Evolutionary conservation across 2,329 filamentous ascomycete species (phyloP).

Genomic region (Stagonosporopsis cucurbitacearum): DNA sequence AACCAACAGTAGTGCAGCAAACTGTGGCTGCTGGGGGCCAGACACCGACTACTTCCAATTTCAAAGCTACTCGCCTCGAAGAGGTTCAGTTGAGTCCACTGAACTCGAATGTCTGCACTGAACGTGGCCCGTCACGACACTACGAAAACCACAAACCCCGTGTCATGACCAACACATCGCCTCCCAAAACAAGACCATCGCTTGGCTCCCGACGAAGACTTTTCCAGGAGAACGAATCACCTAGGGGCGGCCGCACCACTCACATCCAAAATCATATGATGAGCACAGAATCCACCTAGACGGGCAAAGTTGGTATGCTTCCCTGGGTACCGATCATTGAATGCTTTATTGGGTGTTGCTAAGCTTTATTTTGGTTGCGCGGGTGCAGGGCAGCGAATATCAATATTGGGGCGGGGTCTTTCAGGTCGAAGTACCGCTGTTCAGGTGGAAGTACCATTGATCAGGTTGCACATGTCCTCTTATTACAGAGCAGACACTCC

Average conservation of each 20-base stretch:
- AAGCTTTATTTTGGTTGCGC: background rate
- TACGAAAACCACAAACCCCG: slow-evolving; percentile 9
- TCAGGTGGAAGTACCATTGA: background rate
- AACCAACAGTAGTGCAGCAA: background rate
- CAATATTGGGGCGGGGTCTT: background rate
- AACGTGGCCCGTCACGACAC: slow-evolving; percentile 35
- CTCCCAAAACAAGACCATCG: background rate
- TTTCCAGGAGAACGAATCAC: background rate
- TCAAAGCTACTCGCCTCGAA: background rate
- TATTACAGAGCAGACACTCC: background rate
- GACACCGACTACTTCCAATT: background rate
- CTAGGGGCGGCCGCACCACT: background rate
- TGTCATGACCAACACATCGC: background rate
- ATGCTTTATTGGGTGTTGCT: background rate
- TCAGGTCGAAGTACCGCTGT: background rate
- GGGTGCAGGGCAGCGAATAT: background rate
- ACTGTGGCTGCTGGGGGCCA: too few species aligned
- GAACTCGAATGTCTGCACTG: slow-evolving; percentile 41
- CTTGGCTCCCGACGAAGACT: background rate
- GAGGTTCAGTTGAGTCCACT: slow-evolving; percentile 28
- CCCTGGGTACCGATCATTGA: background rate
- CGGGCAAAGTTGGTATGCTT: background rate
- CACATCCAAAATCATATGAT: background rate
- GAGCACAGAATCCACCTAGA: background rate
- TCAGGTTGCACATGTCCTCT: background rate